Evolutionary conservation across 192 early-diverging fungal species (phyloP), one percentile per base, ranked within the genome.

Genomic region (Linnemannia schmuckeri): DNA sequence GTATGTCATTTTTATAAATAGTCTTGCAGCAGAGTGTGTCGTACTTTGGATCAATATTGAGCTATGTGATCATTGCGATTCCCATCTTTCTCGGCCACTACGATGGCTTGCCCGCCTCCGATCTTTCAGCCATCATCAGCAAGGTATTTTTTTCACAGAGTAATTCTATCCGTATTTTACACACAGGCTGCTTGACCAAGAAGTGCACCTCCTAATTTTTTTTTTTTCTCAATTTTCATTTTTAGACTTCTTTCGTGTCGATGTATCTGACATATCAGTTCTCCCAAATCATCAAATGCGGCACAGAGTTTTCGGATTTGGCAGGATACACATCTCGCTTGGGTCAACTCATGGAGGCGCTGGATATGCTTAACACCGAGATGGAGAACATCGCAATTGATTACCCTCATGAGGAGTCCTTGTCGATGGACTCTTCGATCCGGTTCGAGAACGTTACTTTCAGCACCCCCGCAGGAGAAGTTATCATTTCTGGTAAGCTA

Each of bases 291-390:
- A 94, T 96, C 54, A 90, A 95, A 68, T 93, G 95, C 81, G 88
- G 94, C 3, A 91, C 92, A 49, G 91, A 90, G 78, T 79, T 96
- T 76, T 94, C 96, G 0, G 94, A 97, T 71, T 78, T 97, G 33
- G 94, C 95, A 33, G 97, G 97, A 9, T 97, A 96, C 73, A 93
- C 94, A 1, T 90, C 95, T 18, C 97, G 97, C 88, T 91, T 98
- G 8, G 93, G 88, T 20, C 94, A 97, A 83, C 88, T 98, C 35
- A 90, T 96, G 78, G 96, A 98, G 80, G 92, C 91, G 1, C 70
- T 96, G 27, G 93, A 96, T 37, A 80, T 79, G 0, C 68, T 94
- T 27, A 78, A 90, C n/a, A 88, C 85, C 9, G 88, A 90, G 42
- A 73, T 90, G 63, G 90, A 91, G 70, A 89, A 90, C 77, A 83